Base-by-base conservation (phyloP, 1,139 yeast species). In the Kurtzmaniella quercitrusa region DNA sequence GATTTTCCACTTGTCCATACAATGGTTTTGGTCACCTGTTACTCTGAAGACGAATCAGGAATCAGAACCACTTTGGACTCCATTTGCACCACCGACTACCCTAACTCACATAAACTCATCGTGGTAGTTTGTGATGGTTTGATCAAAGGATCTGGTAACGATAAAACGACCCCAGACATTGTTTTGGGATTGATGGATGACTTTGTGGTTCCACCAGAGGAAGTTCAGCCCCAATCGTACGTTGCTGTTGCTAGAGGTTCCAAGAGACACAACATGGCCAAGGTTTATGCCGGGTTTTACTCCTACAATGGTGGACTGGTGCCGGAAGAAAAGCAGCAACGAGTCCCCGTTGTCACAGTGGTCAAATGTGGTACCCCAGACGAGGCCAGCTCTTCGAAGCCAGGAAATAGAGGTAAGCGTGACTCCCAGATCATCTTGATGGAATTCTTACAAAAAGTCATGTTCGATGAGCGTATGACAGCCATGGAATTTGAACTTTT, bases 351-450 rank as follows among this genome's bases (percentile, higher is more conserved):
- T 57, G 60, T 93, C 23, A 71, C 85, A 21, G 73, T 93, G 55
- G 96, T 89, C 39, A 93, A 93, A 63, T 89, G 96, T 65, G 98
- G 98, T 50, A 86, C 96, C 0, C 90, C 93, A 5, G 85, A 79
- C 33, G 98, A 93, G 62, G 82, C 81, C 16, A 65, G 68, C 17
- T 68, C 83, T 6, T 75, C 94, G n/a, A 93, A 93, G 59, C 97
- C 98, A 11, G 98, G 98, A 56, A 93, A 93, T 64, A 82, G 98
- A 72, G 98, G 98, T 66, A 93, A 93, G 64, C 87, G 98, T 68
- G 98, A 93, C 65, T 89, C 97, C 19, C 98, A 93, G 65, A 84
- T 93, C 49, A 85, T 93, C 49, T 71, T 93, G 56, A 93, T 93
- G 98, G 81, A 93, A 1, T 91, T 91, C 65, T 73, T 93, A 57